Base-by-base conservation (phyloP, 2,329 filamentous ascomycete genomes). In the Fusarium subglutinans region DNA sequence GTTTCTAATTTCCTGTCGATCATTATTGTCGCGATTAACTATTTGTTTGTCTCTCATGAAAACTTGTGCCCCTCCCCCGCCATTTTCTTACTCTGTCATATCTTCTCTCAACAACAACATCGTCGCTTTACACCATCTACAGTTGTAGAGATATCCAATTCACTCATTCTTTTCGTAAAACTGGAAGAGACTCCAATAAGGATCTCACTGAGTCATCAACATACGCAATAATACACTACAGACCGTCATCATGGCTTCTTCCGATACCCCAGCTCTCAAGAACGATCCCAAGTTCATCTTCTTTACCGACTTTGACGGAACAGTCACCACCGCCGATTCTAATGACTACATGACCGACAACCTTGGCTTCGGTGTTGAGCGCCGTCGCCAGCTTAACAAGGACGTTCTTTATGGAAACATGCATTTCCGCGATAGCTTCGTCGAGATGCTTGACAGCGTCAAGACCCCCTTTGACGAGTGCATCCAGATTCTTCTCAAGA, bases 221-320 rank as follows among this genome's bases (percentile, higher is more conserved):
- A 14, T 43, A 58, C 47, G 24, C 22, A 61, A 58, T 41, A 53
- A 44, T 35, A 22, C 35, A 30, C 45, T 10, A 26, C 50, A 59
- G 51, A 41, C 57, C 53, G 33, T 40, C 54, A 83, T 66, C 59
- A 87, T 87, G 85, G 84, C 84, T 61, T 85, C 85, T 48, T 81
- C 78, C 65, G 81, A 85, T 54, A 88, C 90, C 33, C 89, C 90
- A 63, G 90, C 90, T 50, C 84, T 92, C 82, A 86, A 86, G 78
- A 90, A 87, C 66, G 91, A 93, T 81, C 95, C 95, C 58, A 93
- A 94, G 84, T 93, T 94, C 86, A 95, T 99, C 87, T 98, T 99
- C 89, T 98, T 98, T 87, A 98, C 95, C 77, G 96, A 99, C 85
- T 98, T 98, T 81, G 96, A 99, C 84, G 96, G 96, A 79, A 98